Conservation (phyloP, 345 rosid species). For the Eucalyptus fibrosa region DNA sequence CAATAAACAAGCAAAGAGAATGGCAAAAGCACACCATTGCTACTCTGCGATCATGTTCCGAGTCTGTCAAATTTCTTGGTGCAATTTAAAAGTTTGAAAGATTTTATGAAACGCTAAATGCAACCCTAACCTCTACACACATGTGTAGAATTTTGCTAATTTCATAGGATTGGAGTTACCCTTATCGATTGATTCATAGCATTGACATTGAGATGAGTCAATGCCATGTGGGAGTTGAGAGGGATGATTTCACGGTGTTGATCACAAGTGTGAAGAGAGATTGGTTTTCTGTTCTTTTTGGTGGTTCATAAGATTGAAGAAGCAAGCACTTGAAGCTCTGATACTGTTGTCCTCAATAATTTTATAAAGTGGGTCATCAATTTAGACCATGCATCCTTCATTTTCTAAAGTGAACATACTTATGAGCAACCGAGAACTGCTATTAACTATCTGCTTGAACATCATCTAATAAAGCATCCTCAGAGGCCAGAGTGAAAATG, state of each 20-base stretch:
- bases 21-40: not conserved
- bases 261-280: constrained; percentile 59
- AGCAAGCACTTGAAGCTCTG: not conserved
- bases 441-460: too few relatives aligned
- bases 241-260: constrained; percentile 57
- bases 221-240: constrained; percentile 55
- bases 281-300: constrained; percentile 72
- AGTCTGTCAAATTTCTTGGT: too few relatives aligned
- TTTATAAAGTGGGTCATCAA: too few relatives aligned
- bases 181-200: constrained; percentile 1
- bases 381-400: too few relatives aligned
- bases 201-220: constrained; percentile 61
- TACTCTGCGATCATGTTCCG: not conserved
- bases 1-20: not conserved
- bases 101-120: not conserved
- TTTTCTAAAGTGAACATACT: too few relatives aligned
- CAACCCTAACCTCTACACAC: not conserved
- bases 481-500: rapidly evolving
- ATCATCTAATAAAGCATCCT: too few relatives aligned
- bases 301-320: constrained; percentile 94
- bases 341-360: rapidly evolving
- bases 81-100: not conserved
- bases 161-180: not conserved
- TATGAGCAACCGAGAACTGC: too few relatives aligned
- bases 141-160: not conserved